These are phyloP conservation scores for Macrolepiota dolichaula DNA, from an alignment of 768 basidiomycete species.

Conservation along the genomic window DNA sequence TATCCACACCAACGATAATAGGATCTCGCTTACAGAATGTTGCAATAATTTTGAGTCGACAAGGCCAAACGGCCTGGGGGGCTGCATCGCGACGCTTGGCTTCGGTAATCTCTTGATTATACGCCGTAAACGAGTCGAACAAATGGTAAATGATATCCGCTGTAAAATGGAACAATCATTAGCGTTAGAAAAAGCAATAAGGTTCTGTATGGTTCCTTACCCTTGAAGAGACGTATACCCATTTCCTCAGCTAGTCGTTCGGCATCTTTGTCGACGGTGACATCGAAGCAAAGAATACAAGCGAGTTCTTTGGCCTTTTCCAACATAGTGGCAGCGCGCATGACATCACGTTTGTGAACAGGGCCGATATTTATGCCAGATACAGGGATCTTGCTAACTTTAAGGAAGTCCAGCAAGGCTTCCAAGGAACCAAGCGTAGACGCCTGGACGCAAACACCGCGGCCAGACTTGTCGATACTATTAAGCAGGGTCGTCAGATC, in stretches of 20 bases:
- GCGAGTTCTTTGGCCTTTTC: conserved; percentile 95
- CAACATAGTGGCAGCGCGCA: conserved; percentile 89
- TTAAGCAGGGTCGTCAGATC: conserved; percentile 86
- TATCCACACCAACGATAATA: conserved; percentile 95
- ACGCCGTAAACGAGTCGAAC: conserved; percentile 93
- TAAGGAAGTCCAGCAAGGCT: conserved; percentile 93
- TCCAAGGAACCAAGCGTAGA: conserved; percentile 96
- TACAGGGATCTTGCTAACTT: conserved; percentile 93
- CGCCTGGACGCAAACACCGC: conserved; percentile 96
- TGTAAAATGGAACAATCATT: conserved; percentile 27
- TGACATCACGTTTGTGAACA: conserved; percentile 92
- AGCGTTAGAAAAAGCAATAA: not conserved
- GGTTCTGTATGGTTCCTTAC: conserved; percentile 33
- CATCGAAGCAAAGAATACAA: conserved; percentile 96
- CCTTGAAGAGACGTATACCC: conserved; percentile 92
- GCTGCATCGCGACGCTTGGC: conserved; percentile 92
- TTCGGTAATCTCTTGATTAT: conserved; percentile 88
- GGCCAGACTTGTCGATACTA: conserved; percentile 92
- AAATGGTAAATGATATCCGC: conserved; percentile 99
- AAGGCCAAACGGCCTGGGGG: conserved; percentile 96
- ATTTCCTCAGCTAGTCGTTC: conserved; percentile 90
- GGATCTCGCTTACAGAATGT: conserved; percentile 96
- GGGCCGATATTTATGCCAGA: conserved; percentile 98
- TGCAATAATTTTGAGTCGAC: conserved; percentile 88
- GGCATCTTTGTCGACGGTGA: conserved; percentile 89